These are phyloP conservation scores for Leucosporidium scottii DNA, from an alignment of 768 basidiomycete genomes.

Conservation along the genomic window DNA sequence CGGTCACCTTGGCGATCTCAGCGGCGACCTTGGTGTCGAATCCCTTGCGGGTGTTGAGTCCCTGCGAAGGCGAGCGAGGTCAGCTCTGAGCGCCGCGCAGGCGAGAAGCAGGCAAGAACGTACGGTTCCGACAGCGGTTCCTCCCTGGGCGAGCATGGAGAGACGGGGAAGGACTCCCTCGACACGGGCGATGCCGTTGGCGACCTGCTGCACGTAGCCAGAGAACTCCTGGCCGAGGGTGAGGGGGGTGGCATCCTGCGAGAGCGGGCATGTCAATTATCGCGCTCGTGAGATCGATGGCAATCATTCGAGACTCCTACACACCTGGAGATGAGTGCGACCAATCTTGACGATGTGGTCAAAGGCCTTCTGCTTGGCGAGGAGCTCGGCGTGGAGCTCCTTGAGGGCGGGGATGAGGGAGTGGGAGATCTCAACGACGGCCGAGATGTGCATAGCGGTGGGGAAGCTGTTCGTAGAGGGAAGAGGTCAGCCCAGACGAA, in stretches of 20 bases:
- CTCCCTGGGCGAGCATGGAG: conserved; percentile 87
- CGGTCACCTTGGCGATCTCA: conserved; percentile 85
- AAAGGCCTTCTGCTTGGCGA: conserved; percentile 73
- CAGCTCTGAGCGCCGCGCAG: neutral
- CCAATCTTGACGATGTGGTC: conserved; percentile 96
- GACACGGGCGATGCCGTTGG: conserved; percentile 80
- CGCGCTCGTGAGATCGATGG: too few relatives aligned
- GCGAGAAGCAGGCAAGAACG: conserved; percentile 39
- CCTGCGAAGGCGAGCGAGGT: conserved; percentile 48
- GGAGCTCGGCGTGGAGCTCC: conserved; percentile 74
- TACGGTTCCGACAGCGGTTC: conserved; percentile 96
- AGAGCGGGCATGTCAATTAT: neutral
- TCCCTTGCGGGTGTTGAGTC: conserved; percentile 91
- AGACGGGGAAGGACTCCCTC: conserved; percentile 75
- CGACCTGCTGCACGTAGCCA: conserved; percentile 91
- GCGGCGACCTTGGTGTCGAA: conserved; percentile 91
- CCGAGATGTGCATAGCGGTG: conserved; percentile 97
- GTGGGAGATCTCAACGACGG: conserved; percentile 75
- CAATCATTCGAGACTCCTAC: conserved; percentile 40
- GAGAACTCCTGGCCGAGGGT: conserved; percentile 98
- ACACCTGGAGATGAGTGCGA: conserved; percentile 77
- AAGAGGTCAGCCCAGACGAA: neutral
- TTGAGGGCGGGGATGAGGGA: conserved; percentile 76
- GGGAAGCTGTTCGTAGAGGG: conserved; percentile 62
- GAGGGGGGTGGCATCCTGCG: conserved; percentile 88